Evolutionary conservation across 768 basidiomycete genomes (phyloP).

Genomic region (Pleurotus salmoneostramineus): DNA sequence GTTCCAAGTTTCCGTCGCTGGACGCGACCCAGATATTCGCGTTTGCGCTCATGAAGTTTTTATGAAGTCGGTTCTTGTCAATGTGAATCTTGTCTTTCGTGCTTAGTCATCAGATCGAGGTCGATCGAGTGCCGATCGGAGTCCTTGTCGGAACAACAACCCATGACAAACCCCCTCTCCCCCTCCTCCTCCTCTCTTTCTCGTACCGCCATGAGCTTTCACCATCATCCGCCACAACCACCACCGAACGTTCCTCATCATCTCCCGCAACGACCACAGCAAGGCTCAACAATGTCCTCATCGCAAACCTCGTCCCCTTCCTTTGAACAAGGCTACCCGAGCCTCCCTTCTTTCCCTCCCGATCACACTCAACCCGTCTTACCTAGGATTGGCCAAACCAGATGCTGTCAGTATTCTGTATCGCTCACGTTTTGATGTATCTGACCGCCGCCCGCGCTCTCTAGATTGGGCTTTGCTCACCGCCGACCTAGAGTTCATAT

Average conservation of each 20-base stretch:
- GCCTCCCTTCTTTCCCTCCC: constrained; percentile 20
- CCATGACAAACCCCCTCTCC: background rate
- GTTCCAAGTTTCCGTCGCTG: constrained; percentile 80
- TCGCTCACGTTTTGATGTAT: no score
- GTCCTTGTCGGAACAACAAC: constrained; percentile 6
- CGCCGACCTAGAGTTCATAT: constrained; percentile 73
- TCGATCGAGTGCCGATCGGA: constrained; percentile 11
- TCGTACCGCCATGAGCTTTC: constrained; percentile 17
- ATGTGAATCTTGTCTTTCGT: no score
- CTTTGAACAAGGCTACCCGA: constrained; percentile 12
- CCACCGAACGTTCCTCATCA: constrained; percentile 2
- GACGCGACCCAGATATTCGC: constrained; percentile 87
- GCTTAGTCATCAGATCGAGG: background rate
- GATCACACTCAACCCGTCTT: constrained; percentile 32
- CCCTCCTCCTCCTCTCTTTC: background rate
- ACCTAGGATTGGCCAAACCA: constrained; percentile 66
- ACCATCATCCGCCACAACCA: constrained; percentile 10
- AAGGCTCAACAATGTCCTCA: constrained; percentile 10
- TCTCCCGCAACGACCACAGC: background rate
- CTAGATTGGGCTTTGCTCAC: constrained; percentile 82
- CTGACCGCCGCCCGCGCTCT: constrained; percentile 11
- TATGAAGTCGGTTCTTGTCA: no score
- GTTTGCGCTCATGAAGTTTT: background rate
- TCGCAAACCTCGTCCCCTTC: constrained; percentile 9
- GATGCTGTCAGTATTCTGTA: constrained; percentile 65